Percentiles rank a stretch among this genome's conserved stretches.
These are phyloP conservation scores for Calonectria pseudoreteaudii DNA, from an alignment of 2,329 filamentous ascomycete species.

Conservation along the genomic window DNA sequence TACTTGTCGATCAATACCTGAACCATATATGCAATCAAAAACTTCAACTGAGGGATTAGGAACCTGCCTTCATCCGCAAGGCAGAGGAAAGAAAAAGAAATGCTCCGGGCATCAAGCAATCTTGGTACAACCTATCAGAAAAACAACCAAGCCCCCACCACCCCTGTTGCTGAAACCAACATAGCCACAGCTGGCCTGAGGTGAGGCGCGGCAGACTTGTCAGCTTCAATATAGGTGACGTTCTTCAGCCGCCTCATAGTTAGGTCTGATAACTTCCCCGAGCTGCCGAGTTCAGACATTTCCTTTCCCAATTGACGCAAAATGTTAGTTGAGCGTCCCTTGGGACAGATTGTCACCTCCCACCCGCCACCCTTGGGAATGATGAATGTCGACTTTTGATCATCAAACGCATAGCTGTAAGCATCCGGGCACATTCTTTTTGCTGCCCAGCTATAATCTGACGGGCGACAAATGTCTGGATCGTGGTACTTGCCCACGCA, in stretches of 20 bases:
- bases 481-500: conserved; percentile 78
- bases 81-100: conserved; percentile 18
- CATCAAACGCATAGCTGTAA: conserved; percentile 80
- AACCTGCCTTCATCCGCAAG: conserved; percentile 28
- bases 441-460: conserved; percentile 75
- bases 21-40: conserved; percentile 1
- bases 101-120: neutral
- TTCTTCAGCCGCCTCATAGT: conserved; percentile 48
- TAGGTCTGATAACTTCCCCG: conserved; percentile 51
- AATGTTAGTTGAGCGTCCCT: conserved; percentile 70
- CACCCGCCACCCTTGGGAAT: conserved; percentile 78
- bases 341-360: conserved; percentile 82
- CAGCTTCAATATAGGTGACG: conserved; percentile 50
- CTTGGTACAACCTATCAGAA: conserved; percentile 16
- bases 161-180: conserved; percentile 24
- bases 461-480: conserved; percentile 73
- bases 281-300: conserved; percentile 59
- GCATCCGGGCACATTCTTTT: conserved; percentile 86
- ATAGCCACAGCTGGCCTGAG: conserved; percentile 29
- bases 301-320: conserved; percentile 63
- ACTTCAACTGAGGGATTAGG: conserved; percentile 20
- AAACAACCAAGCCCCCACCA: conserved; percentile 31
- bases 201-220: conserved; percentile 40
- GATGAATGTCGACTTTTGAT: conserved; percentile 70
- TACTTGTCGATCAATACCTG: conserved; percentile 4